These are phyloP conservation scores for Sphaerobolus stellatus DNA, from an alignment of 1,284 basidiomycete genomes.

Conservation along the genomic window DNA sequence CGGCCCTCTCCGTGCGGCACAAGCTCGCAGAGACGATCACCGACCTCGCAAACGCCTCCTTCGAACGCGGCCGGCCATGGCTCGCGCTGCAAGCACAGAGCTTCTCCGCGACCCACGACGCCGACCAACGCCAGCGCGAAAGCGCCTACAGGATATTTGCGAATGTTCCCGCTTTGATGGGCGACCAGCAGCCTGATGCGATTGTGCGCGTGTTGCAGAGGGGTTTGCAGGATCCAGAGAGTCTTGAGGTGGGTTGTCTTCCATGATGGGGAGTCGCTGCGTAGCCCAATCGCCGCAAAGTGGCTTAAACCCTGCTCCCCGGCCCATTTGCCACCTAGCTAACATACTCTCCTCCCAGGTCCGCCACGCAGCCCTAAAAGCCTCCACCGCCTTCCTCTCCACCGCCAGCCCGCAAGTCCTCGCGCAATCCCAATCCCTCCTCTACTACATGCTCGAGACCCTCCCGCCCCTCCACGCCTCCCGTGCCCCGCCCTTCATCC, in stretches of 20 bases:
- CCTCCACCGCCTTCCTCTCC: conserved; percentile 62
- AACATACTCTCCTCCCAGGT: conserved; percentile 38
- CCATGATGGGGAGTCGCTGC: too few relatives aligned
- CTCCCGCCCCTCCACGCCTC: conserved; percentile 53
- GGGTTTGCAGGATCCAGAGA: conserved; percentile 62
- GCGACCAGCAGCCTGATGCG: conserved; percentile 67
- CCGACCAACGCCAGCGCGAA: conserved; percentile 46
- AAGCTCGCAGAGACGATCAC: conserved; percentile 72
- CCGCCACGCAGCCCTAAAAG: conserved; percentile 58
- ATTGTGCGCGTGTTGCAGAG: conserved; percentile 62
- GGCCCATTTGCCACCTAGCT: too few relatives aligned
- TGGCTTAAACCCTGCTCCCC: too few relatives aligned
- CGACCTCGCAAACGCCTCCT: conserved; percentile 70
- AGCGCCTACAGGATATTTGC: conserved; percentile 65
- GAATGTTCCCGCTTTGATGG: conserved; percentile 41
- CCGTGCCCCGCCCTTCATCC: conserved; percentile 60
- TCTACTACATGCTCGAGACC: conserved; percentile 68
- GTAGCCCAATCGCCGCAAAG: too few relatives aligned
- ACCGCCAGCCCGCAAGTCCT: conserved; percentile 56
- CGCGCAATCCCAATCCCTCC: conserved; percentile 52
- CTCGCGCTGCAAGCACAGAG: conserved; percentile 70
- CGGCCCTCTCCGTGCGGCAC: conserved; percentile 52
- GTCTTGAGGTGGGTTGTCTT: conserved; percentile 57
- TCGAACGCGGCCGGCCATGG: conserved; percentile 73
- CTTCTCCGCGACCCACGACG: conserved; percentile 48